A percentile compares a stretch with the other conserved stretches of the same genome.
Evolutionary conservation across 495 filamentous ascomycete genomes (phyloP).

Genomic region (Penicillium tannophilum): DNA sequence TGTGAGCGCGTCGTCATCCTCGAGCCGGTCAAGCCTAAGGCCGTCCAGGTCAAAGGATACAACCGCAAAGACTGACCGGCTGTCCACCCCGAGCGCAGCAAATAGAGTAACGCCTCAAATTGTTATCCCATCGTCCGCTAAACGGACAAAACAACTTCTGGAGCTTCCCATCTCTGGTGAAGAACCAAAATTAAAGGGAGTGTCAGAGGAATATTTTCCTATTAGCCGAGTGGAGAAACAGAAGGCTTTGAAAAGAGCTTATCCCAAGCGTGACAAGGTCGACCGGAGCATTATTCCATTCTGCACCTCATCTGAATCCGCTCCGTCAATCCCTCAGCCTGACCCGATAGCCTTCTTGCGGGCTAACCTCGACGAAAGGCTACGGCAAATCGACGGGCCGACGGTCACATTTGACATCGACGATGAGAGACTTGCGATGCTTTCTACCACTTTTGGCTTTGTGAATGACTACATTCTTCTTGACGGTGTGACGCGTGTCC

Average conservation of each 20-base stretch:
- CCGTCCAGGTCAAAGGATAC: too few species aligned
- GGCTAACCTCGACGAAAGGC: conserved; percentile 13
- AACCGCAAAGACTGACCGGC: too few species aligned
- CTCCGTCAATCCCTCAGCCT: neutral
- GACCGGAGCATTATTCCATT: conserved; percentile 16
- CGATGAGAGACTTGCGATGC: conserved; percentile 25
- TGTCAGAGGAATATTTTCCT: conserved; percentile 25
- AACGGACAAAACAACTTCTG: too few species aligned
- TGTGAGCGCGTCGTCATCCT: too few species aligned
- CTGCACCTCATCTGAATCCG: conserved; percentile 10
- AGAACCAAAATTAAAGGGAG: neutral
- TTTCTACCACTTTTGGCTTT: conserved; percentile 47
- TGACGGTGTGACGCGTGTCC: conserved; percentile 32
- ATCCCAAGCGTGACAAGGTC: conserved; percentile 23
- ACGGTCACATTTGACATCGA: conserved; percentile 24
- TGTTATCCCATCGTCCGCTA: too few species aligned
- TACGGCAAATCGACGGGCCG: conserved; percentile 32
- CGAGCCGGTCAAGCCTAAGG: too few species aligned
- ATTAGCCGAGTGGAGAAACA: conserved; percentile 11
- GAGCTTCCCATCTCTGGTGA: neutral
- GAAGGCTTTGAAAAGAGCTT: conserved; percentile 20
- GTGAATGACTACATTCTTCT: conserved; percentile 42
- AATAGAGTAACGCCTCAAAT: too few species aligned
- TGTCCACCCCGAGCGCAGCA: too few species aligned
- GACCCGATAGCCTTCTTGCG: conserved; percentile 23